Evolutionary conservation across 2,329 filamentous ascomycete genomes (phyloP).

Genomic region (Metarhizium anisopliae): DNA sequence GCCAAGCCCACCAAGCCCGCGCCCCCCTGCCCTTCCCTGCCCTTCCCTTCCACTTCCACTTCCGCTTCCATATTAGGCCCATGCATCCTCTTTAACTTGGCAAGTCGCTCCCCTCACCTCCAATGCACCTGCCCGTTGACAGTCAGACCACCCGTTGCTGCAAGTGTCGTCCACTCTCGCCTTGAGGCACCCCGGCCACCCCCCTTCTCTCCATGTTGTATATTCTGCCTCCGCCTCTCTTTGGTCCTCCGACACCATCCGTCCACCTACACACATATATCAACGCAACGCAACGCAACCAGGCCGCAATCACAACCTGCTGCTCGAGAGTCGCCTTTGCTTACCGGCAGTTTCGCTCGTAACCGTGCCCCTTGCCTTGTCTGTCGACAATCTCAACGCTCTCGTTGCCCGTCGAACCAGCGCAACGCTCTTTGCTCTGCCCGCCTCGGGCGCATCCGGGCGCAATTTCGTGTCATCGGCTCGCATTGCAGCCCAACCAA

Average conservation of each 20-base stretch:
- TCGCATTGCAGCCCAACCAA: too few species aligned
- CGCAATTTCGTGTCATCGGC: constrained; percentile 1
- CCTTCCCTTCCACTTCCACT: neutral
- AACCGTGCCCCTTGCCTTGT: too few species aligned
- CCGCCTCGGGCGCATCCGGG: constrained; percentile 3
- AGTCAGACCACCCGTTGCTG: neutral
- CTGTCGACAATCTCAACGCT: too few species aligned
- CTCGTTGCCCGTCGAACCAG: too few species aligned
- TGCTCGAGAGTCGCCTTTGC: too few species aligned
- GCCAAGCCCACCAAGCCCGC: too few species aligned
- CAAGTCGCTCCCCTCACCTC: neutral
- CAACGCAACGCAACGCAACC: neutral
- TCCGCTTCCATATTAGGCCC: constrained; percentile 4
- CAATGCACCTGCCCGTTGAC: neutral
- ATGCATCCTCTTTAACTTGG: constrained; percentile 4
- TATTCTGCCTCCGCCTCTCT: neutral
- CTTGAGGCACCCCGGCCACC: neutral
- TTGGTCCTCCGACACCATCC: neutral
- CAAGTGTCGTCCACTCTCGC: neutral
- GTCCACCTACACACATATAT: neutral
- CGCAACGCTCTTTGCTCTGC: neutral
- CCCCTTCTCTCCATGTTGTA: neutral
- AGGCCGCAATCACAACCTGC: too few species aligned
- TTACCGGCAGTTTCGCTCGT: too few species aligned
- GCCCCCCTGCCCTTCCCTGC: neutral